Evolutionary conservation across 345 rosid genomes (phyloP), one percentile per base, ranked within the genome.

Genomic region (Moricandia arvensis): DNA sequence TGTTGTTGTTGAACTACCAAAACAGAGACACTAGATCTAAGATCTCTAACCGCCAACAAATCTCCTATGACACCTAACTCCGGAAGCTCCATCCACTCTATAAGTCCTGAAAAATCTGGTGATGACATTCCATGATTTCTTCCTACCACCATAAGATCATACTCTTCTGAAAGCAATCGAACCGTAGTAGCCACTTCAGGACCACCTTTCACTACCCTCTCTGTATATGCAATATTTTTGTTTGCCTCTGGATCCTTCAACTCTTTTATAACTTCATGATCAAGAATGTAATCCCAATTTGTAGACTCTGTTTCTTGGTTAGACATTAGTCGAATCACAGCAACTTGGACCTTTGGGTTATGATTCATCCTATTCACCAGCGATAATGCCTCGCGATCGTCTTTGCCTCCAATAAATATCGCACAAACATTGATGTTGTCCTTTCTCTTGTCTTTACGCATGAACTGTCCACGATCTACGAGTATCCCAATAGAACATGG

Each of bases 51-150:
- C 8, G 78, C 78, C 5, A 74, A 33, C 66, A 74, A 65, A 59
- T 74, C 78, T 18, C 78, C 78, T 6, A 74, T 58, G 6, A 74
- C 72, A 57, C 78, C 78, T 58, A 74, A 74, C 59, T 74, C 72
- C 0, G 72, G 72, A 6, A 74, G 34, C 30, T 74, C 78, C 16
- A 66, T 21, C 78, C 78, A 74, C 58, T 74, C 78, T 1, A 9
- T 30, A 2, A 66, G 27, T 43, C 72, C 72, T 11, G 71, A 24
- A 5, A 58, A 74, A 16, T 74, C 66, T 0, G 59, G 72, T 43
- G 26, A 18, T 8, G 58, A 54, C 43, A 13, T n/a, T 0, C 72
- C 34, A 10, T 74, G 72, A 66, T 74, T 43, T 58, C 72, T 74
- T 11, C 78, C 78, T 8, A 57, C 45, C 18, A 74, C 71, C 26